Percentiles rank a stretch among this genome's conserved stretches.
phyloP scores from a whole-genome alignment of 2,329 filamentous ascomycete species.

The Pseudocercospora eumusae region DNA sequence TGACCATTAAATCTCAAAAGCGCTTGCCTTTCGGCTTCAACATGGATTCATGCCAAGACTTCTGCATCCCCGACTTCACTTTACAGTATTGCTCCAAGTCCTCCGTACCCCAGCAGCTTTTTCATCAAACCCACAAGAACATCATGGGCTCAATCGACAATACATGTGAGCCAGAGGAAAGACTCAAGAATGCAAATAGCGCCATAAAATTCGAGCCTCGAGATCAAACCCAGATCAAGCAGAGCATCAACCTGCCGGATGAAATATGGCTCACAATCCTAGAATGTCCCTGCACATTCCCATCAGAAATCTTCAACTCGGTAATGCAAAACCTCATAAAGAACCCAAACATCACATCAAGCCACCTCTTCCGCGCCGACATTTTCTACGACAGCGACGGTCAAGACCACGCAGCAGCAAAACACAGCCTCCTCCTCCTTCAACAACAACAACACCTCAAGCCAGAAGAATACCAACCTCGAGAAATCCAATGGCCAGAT shows the following conservation, averaged over 20 bases:
- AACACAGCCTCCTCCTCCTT: constrained; percentile 12
- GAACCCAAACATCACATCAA: constrained; percentile 79
- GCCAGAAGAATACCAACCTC: constrained; percentile 44
- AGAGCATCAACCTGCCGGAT: constrained; percentile 26
- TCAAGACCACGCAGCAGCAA: constrained; percentile 26
- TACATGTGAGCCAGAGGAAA: background rate
- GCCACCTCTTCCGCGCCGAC: constrained; percentile 76
- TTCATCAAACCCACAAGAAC: background rate
- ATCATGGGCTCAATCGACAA: background rate
- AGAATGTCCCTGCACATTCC: constrained; percentile 58
- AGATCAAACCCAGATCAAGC: constrained; percentile 33
- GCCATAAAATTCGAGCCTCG: constrained; percentile 34
- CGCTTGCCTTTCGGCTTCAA: too few relatives aligned
- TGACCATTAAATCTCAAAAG: background rate
- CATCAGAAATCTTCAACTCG: constrained; percentile 61
- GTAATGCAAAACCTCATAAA: constrained; percentile 74
- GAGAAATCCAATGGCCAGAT: constrained; percentile 22
- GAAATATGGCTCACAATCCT: constrained; percentile 36
- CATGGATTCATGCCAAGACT: background rate
- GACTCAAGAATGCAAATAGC: background rate
- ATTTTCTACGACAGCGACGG: constrained; percentile 61
- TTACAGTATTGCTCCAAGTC: background rate
- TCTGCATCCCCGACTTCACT: background rate
- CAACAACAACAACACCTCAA: constrained; percentile 56
- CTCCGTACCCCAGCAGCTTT: background rate